These are phyloP conservation scores for Aspergillus heteromorphus DNA, from an alignment of 495 filamentous ascomycete genomes.

Conservation along the genomic window DNA sequence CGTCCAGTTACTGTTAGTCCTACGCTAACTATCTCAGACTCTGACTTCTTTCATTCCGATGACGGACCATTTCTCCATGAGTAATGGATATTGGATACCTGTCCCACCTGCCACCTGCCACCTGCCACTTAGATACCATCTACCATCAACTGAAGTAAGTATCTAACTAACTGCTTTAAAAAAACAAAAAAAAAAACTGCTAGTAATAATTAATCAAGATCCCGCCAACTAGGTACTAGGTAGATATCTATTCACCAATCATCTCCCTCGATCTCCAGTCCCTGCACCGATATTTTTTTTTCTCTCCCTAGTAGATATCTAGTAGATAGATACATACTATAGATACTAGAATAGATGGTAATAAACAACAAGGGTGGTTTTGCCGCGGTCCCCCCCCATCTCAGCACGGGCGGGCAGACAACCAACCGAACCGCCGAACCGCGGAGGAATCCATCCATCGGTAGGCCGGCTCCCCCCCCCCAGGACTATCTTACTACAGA, in stretches of 20 bases:
- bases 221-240: no score
- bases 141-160: neutral
- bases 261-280: neutral
- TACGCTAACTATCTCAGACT: no score
- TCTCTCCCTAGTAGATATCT: no score
- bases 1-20: no score
- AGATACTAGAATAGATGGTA: no score
- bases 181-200: neutral
- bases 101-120: slow-evolving; percentile 1
- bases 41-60: slow-evolving; percentile 26
- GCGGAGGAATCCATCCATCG: slow-evolving; percentile 9
- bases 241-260: neutral
- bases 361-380: no score
- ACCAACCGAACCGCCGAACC: slow-evolving; percentile 18
- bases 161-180: neutral
- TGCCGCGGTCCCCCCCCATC: no score
- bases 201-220: neutral
- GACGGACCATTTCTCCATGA: slow-evolving; percentile 19
- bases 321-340: no score
- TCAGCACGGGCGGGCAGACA: neutral
- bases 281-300: neutral
- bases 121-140: neutral
- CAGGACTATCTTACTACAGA: neutral
- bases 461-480: no score
- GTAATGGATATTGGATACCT: neutral